Conservation (phyloP, 768 basidiomycete species). For the Boletellus sp. region DNA sequence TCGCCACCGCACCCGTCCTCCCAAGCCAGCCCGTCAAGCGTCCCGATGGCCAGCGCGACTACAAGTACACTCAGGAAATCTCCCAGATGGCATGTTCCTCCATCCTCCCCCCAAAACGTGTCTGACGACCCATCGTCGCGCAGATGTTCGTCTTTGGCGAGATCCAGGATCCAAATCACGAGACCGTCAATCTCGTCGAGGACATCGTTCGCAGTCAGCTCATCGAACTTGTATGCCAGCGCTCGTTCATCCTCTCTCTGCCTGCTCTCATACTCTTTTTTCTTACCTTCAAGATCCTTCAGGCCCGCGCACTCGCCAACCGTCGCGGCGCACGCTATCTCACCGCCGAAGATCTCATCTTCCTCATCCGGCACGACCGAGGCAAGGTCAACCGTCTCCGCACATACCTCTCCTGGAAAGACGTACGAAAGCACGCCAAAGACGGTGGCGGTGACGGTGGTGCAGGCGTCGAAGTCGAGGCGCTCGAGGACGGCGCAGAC, state of each 20-base stretch:
- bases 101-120: background rate
- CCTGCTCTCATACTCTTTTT: slow-evolving; percentile 3
- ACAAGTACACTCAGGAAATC: slow-evolving; percentile 90
- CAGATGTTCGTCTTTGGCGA: slow-evolving; percentile 98
- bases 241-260: background rate
- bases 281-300: slow-evolving; percentile 63
- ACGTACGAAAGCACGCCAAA: slow-evolving; percentile 92
- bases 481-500: slow-evolving; percentile 78
- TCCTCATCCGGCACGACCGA: slow-evolving; percentile 90
- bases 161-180: slow-evolving; percentile 82
- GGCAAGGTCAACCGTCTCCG: slow-evolving; percentile 90
- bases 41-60: slow-evolving; percentile 46
- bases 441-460: slow-evolving; percentile 82
- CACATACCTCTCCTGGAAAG: slow-evolving; percentile 96
- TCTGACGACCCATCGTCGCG: background rate
- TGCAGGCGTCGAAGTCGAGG: slow-evolving; percentile 78
- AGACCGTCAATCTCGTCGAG: slow-evolving; percentile 92
- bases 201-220: slow-evolving; percentile 90
- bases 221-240: slow-evolving; percentile 71
- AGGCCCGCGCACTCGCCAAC: slow-evolving; percentile 80
- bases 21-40: slow-evolving; percentile 13
- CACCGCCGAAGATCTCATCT: slow-evolving; percentile 92
- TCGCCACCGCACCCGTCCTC: slow-evolving; percentile 7
- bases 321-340: slow-evolving; percentile 83
- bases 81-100: slow-evolving; percentile 69